Evolutionary conservation across 352 stramenopile species (phyloP).

Genomic region (Phytophthora kernoviae): DNA sequence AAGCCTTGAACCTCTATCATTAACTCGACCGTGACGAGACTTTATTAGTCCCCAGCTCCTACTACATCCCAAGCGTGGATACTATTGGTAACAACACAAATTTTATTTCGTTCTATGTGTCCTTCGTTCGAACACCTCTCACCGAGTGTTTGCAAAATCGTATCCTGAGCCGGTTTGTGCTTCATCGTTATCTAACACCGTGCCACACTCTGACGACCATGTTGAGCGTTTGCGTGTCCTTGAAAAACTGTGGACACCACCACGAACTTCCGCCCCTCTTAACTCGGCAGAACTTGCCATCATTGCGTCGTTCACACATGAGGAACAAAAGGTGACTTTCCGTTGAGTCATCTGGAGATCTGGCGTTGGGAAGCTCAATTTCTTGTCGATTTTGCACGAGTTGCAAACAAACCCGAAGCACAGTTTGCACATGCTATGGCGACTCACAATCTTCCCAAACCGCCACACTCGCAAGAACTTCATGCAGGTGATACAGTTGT

Average conservation of each 20-base stretch:
- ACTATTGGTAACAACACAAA: background rate
- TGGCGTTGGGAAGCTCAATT: conserved; percentile 40
- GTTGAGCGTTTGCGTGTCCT: conserved; percentile 6
- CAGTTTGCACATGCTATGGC: conserved; percentile 34
- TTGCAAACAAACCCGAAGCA: conserved; percentile 37
- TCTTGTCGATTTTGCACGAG: conserved; percentile 37
- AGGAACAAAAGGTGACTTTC: conserved; percentile 43
- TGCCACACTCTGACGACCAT: conserved; percentile 15
- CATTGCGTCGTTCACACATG: conserved; percentile 32
- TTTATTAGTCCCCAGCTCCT: no score
- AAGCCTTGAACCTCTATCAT: no score
- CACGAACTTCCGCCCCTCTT: conserved; percentile 14
- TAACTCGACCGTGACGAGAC: no score
- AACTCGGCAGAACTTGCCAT: conserved; percentile 16
- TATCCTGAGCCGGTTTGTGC: conserved; percentile 7
- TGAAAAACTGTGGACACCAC: background rate
- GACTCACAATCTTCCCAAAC: conserved; percentile 13
- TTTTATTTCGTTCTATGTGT: conserved; percentile 2
- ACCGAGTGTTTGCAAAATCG: conserved; percentile 32
- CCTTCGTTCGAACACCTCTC: conserved; percentile 17
- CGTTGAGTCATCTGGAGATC: conserved; percentile 35
- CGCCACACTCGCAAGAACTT: conserved; percentile 25
- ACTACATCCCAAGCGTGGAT: no score
- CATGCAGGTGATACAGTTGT: conserved; percentile 31
- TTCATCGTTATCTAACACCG: conserved; percentile 19